phyloP scores from a whole-genome alignment of 1,284 basidiomycete species.

The Cryptococcus sp. region DNA sequence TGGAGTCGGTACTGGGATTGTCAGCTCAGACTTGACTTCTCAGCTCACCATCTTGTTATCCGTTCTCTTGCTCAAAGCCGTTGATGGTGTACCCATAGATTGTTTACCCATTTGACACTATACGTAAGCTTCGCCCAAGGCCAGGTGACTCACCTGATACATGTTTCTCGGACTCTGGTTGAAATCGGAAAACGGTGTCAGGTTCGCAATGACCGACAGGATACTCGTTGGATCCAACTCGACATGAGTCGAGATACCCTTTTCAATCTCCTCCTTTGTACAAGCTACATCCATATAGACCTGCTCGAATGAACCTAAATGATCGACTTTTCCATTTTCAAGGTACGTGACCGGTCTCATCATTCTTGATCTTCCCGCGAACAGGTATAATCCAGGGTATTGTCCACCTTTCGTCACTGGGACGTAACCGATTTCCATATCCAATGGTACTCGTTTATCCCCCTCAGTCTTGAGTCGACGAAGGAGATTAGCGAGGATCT shows the following conservation, averaged over 20 bases:
- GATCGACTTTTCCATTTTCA: conserved; percentile 78
- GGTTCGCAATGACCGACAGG: conserved; percentile 66
- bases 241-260: conserved; percentile 77
- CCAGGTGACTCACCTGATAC: conserved; percentile 57
- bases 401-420: conserved; percentile 88
- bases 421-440: conserved; percentile 93
- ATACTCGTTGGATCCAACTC: conserved; percentile 95
- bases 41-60: conserved; percentile 80
- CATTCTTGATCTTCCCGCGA: conserved; percentile 84
- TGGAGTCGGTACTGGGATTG: conserved; percentile 71
- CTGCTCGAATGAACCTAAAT: conserved; percentile 95
- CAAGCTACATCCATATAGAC: conserved; percentile 99
- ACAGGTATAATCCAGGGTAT: conserved; percentile 94
- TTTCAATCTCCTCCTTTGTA: conserved; percentile 81
- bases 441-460: conserved; percentile 74
- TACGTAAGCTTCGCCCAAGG: neutral
- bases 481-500: conserved; percentile 74
- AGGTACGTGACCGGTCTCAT: conserved; percentile 97
- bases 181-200: conserved; percentile 79
- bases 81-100: conserved; percentile 97
- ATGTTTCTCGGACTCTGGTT: conserved; percentile 68
- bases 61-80: conserved; percentile 81
- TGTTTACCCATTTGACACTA: conserved; percentile 94
- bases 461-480: conserved; percentile 96
- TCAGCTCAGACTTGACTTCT: neutral